Conservation (phyloP, 352 stramenopile species). For the Phytopythium montanum region DNA sequence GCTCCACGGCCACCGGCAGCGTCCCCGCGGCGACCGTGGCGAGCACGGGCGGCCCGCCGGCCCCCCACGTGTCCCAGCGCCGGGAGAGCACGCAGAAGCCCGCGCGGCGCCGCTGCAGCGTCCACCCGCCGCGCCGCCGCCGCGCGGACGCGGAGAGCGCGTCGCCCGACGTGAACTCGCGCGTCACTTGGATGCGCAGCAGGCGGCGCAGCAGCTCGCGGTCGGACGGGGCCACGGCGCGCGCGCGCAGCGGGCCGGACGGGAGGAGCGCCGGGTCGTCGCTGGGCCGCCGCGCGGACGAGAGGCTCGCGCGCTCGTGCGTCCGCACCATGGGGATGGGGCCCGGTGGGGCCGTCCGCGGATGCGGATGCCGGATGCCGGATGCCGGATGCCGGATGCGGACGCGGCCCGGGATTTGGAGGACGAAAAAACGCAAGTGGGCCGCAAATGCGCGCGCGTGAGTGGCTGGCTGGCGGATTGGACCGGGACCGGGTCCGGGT, state of each 20-base stretch:
- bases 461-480: too few relatives aligned
- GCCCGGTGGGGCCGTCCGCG: too few relatives aligned
- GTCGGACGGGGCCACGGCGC: constrained; percentile 22
- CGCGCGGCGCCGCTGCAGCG: constrained; percentile 13
- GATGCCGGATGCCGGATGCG: too few relatives aligned
- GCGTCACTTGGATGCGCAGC: constrained; percentile 17
- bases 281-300: background rate
- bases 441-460: too few relatives aligned
- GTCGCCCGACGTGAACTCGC: constrained; percentile 13
- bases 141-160: constrained; percentile 11
- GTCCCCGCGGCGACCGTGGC: constrained; percentile 21
- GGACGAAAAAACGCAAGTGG: too few relatives aligned
- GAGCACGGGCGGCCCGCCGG: constrained; percentile 7
- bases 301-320: constrained; percentile 3
- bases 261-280: background rate
- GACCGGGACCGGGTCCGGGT: too few relatives aligned
- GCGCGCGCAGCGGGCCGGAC: background rate
- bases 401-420: too few relatives aligned
- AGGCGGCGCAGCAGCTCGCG: constrained; percentile 24
- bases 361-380: too few relatives aligned
- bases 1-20: constrained; percentile 11
- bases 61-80: background rate
- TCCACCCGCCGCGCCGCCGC: constrained; percentile 17
- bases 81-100: constrained; percentile 20
- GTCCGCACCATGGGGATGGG: too few relatives aligned